A percentile compares a stretch with the other conserved stretches of the same genome.
phyloP scores from a whole-genome alignment of 768 basidiomycete species.

The Polyporus arcularius region DNA sequence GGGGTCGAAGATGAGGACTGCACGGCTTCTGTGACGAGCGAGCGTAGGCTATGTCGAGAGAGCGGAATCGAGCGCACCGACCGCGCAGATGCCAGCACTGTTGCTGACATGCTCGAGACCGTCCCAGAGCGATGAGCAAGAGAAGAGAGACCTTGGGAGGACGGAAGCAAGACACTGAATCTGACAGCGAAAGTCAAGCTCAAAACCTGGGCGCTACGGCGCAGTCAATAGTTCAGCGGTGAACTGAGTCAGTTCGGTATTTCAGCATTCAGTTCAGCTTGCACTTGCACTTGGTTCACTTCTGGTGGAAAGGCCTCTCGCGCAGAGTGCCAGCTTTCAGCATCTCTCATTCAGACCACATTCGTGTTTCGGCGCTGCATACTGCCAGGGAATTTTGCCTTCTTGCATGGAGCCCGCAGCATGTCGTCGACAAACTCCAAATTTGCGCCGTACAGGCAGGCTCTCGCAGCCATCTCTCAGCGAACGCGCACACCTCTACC shows the following conservation, averaged over 20 bases:
- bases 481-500: slow-evolving; percentile 76
- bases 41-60: slow-evolving; percentile 2
- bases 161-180: not conserved
- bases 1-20: not conserved
- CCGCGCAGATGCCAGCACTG: not conserved
- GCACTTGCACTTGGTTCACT: too few species aligned
- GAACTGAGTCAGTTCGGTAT: too few species aligned
- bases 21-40: slow-evolving; percentile 5
- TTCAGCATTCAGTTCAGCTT: too few species aligned
- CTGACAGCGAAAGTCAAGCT: too few species aligned
- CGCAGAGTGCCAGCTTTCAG: too few species aligned
- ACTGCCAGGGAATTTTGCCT: too few species aligned
- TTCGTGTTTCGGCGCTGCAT: too few species aligned
- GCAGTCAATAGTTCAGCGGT: too few species aligned
- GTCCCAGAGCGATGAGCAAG: not conserved
- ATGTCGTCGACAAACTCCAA: slow-evolving; percentile 28
- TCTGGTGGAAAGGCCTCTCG: too few species aligned
- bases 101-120: not conserved
- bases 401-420: slow-evolving; percentile 10
- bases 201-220: too few species aligned
- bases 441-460: slow-evolving; percentile 51
- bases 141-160: not conserved
- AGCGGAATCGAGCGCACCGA: not conserved
- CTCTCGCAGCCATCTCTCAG: slow-evolving; percentile 59
- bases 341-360: too few species aligned